A percentile compares a stretch with the other conserved stretches of the same genome.
phyloP scores from a whole-genome alignment of 495 filamentous ascomycete genomes.

The Aspergillus haitiensis region DNA sequence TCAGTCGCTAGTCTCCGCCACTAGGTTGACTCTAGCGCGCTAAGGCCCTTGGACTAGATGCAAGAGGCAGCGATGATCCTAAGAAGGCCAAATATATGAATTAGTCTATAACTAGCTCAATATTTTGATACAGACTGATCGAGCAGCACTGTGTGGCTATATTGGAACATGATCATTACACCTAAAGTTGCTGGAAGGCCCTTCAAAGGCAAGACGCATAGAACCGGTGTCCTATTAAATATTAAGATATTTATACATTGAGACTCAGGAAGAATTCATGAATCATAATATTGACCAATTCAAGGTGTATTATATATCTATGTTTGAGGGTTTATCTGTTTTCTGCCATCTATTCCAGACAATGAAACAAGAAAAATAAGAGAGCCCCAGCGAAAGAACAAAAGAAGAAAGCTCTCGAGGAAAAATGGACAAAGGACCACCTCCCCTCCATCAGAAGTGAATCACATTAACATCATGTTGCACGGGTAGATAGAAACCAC shows the following conservation, averaged over 20 bases:
- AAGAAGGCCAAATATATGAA: neutral
- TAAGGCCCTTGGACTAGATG: neutral
- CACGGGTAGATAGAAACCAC: neutral
- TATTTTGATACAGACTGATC: too few relatives aligned
- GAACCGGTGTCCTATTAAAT: neutral
- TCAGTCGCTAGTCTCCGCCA: neutral
- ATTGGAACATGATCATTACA: too few relatives aligned
- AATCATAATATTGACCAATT: neutral
- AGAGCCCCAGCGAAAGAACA: neutral
- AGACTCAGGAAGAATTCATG: neutral
- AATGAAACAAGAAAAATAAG: neutral
- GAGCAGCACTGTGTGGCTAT: too few relatives aligned
- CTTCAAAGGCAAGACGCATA: too few relatives aligned
- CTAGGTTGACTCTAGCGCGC: neutral
- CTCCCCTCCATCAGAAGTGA: neutral
- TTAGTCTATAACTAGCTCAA: too few relatives aligned
- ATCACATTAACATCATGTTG: neutral
- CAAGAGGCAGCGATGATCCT: neutral
- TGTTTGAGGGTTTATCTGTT: constrained; percentile 2
- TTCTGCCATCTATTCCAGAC: constrained; percentile 14
- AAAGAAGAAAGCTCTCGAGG: neutral
- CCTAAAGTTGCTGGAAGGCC: too few relatives aligned
- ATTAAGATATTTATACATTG: neutral
- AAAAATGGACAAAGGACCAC: neutral
- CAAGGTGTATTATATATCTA: neutral